Evolutionary conservation across 2,329 filamentous ascomycete species (phyloP).

Genomic region (Fusarium beomiforme): DNA sequence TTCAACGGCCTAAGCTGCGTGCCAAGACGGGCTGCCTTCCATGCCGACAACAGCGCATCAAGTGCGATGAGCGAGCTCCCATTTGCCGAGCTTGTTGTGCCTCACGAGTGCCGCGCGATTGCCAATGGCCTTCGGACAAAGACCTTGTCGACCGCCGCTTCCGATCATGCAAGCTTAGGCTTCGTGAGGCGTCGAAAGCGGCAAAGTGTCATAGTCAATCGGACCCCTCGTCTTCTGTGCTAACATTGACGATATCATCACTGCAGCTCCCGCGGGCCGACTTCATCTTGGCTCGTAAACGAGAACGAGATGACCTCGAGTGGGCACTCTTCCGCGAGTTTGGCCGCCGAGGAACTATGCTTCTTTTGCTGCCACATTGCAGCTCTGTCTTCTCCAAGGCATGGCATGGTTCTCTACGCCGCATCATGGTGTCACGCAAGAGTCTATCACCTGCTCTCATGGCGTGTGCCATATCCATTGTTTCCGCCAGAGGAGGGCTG

Average conservation of each 20-base stretch:
- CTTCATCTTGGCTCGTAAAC: background rate
- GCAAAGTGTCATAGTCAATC: background rate
- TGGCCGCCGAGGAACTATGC: background rate
- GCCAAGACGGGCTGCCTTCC: background rate
- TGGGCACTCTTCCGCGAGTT: background rate
- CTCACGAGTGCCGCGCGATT: background rate
- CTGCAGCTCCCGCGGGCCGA: background rate
- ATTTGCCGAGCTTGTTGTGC: background rate
- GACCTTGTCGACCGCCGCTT: background rate
- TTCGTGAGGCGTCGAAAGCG: background rate
- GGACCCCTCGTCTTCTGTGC: rapidly evolving
- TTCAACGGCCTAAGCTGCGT: background rate
- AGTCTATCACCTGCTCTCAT: background rate
- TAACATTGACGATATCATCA: background rate
- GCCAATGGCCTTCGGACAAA: background rate
- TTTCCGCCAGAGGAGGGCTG: background rate
- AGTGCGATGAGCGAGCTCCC: background rate
- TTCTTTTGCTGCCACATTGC: background rate
- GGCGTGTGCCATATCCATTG: background rate
- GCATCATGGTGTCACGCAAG: background rate
- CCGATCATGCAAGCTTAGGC: background rate
- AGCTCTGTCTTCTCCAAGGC: background rate
- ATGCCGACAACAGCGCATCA: background rate
- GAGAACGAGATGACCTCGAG: background rate
- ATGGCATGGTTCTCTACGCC: background rate